Percentiles rank a stretch among this genome's conserved stretches.
Conservation (phyloP, 495 filamentous ascomycete species). For the Penicillium longicatenatum region DNA sequence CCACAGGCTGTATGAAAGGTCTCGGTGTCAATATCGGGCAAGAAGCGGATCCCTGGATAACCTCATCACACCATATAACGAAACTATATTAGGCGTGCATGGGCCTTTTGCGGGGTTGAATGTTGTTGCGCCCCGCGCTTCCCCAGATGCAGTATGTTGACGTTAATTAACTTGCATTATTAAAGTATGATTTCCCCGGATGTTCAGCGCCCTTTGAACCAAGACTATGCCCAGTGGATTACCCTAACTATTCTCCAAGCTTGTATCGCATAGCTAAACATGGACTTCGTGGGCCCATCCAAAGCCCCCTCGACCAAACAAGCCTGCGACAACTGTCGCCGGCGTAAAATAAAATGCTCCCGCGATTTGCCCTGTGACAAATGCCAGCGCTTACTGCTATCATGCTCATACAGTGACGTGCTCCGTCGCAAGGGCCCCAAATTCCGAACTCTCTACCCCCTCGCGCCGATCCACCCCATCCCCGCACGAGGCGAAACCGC, state of each 20-base stretch:
- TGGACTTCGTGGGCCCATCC: background rate
- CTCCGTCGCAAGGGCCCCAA: slow-evolving; percentile 49
- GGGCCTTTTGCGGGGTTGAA: slow-evolving; percentile 3
- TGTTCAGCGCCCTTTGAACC: no score
- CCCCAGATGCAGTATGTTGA: slow-evolving; percentile 1
- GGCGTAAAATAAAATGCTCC: slow-evolving; percentile 49
- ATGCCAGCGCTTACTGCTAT: slow-evolving; percentile 46
- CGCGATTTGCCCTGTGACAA: slow-evolving; percentile 48
- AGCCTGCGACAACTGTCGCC: slow-evolving; percentile 50
- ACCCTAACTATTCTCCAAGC: no score
- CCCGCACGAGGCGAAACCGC: slow-evolving; percentile 22
- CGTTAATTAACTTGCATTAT: background rate
- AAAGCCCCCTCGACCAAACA: slow-evolving; percentile 29
- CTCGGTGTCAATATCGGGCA: background rate
- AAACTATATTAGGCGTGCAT: background rate
- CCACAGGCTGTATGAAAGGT: background rate
- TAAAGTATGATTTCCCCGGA: background rate
- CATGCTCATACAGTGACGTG: slow-evolving; percentile 48
- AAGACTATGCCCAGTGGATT: background rate
- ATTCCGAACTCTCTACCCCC: slow-evolving; percentile 46
- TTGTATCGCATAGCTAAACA: background rate
- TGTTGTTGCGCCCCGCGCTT: background rate
- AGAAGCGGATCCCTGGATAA: background rate
- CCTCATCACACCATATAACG: background rate
- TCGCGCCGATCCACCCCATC: slow-evolving; percentile 45